Base-by-base conservation (phyloP, 2,329 filamentous ascomycete species). In the Sporothrix curviconia region DNA sequence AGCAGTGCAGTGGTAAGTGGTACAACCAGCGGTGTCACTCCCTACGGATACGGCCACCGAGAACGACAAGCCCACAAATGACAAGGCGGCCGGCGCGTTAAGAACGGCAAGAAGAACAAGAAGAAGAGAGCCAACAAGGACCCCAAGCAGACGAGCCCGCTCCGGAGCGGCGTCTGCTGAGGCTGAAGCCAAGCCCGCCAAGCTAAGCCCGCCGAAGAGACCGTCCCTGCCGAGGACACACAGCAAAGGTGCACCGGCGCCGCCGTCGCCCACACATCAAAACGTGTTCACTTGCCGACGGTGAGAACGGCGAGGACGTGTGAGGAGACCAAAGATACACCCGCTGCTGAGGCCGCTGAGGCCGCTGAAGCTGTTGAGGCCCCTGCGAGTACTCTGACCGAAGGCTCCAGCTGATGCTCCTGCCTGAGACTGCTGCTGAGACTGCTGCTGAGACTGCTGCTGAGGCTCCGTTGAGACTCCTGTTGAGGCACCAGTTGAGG, bases 31-130 rank as follows among this genome's bases (percentile, higher is more conserved):
- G 50, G 50, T 11, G 50, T 42, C 8, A 53, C 51, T 7, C 46
- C 52, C 5, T 55, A 39, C 28, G 28, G 52, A 55, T 30, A 28
- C 40, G 7, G 22, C 28, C 11, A 30, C 22, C 19, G 42, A 55
- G 25, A 28, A n/a, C 7, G 34, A 36, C 44, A 49, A 55, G 56
- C 1, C 25, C 28, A 11, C 6, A 32, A 43, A 55, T 1, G 39
- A 15, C 25, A 65, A 65, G 61, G 64, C 66, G 40, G 59, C 61
- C 39, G 56, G 59, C 34, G 59, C 55, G 59, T 58, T 52, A 65
- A 61, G 50, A 59, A 49, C 25, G 46, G 42, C 47, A 59, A 59
- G 42, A 61, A 57, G 28, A 53, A 50, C 43, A 60, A 60, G 49
- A 59, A 58, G 19, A 57, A 57, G 55, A 61, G 56, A 24, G 51